Conservation (phyloP, 805 yeast genomes). For the Candida krabiensis region DNA sequence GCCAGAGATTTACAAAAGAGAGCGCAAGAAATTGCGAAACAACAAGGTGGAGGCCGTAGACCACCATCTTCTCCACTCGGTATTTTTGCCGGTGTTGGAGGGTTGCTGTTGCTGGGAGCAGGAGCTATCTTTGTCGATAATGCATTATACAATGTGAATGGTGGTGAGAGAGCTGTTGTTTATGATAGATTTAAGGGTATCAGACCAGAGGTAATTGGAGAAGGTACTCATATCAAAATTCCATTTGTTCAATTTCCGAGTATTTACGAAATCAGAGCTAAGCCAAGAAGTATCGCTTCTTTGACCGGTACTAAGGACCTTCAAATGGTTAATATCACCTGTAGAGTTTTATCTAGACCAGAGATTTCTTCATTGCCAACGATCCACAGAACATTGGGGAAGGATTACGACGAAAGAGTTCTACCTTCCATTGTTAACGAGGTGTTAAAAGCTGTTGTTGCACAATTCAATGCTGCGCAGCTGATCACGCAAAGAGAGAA, state of each 20-base stretch:
- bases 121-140: conserved; percentile 54
- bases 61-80: conserved; percentile 45
- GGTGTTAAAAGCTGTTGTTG: conserved; percentile 93
- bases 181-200: conserved; percentile 88
- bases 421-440: conserved; percentile 98
- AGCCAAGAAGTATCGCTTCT: conserved; percentile 93
- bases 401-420: conserved; percentile 95
- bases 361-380: conserved; percentile 73
- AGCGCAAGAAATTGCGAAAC: conserved; percentile 41
- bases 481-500: conserved; percentile 98
- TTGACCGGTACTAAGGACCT: conserved; percentile 97
- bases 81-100: conserved; percentile 63
- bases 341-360: conserved; percentile 94
- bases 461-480: conserved; percentile 98
- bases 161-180: conserved; percentile 97
- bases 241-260: conserved; percentile 96
- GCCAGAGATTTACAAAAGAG: conserved; percentile 50
- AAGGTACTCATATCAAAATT: conserved; percentile 91
- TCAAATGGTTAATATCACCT: conserved; percentile 99
- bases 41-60: conserved; percentile 28
- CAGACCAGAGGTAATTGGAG: conserved; percentile 76
- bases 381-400: conserved; percentile 89
- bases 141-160: conserved; percentile 84
- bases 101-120: conserved; percentile 56
- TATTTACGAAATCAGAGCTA: conserved; percentile 93